Conservation (phyloP, 2,329 filamentous ascomycete species). For the Cladophialophora yegresii region DNA sequence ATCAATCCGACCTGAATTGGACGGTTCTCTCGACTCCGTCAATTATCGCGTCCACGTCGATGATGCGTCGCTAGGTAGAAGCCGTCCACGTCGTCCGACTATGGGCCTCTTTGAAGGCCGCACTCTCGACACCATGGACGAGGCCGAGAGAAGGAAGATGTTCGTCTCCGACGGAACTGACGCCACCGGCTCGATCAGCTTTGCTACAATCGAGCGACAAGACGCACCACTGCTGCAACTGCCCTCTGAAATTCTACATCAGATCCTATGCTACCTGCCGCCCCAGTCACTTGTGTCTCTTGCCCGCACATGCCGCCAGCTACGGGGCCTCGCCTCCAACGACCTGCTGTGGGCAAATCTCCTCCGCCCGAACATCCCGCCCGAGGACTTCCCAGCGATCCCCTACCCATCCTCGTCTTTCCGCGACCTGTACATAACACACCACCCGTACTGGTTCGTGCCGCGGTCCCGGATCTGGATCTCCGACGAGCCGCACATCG, state of each 20-base stretch:
- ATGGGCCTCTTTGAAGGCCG: conserved; percentile 24
- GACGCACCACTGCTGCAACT: conserved; percentile 46
- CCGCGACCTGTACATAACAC: conserved; percentile 69
- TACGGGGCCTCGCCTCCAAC: conserved; percentile 62
- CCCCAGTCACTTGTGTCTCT: conserved; percentile 64
- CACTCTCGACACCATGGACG: neutral
- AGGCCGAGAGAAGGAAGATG: neutral
- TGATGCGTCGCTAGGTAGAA: neutral
- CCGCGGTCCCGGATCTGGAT: conserved; percentile 83
- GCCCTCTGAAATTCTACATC: conserved; percentile 72
- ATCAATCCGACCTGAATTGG: neutral
- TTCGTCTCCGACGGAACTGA: neutral
- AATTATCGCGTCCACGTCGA: neutral
- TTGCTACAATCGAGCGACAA: conserved; percentile 26
- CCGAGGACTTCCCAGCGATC: conserved; percentile 52
- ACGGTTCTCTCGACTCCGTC: neutral
- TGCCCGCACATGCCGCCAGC: conserved; percentile 61
- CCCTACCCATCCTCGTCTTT: conserved; percentile 63
- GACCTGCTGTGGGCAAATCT: conserved; percentile 73
- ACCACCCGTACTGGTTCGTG: conserved; percentile 84
- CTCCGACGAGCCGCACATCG: conserved; percentile 69
- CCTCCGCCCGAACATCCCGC: conserved; percentile 68
- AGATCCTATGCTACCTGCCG: conserved; percentile 68
- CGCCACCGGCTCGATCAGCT: neutral
- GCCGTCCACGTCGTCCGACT: neutral